phyloP scores from a whole-genome alignment of 2,329 filamentous ascomycete species.

The Fusarium temperatum region DNA sequence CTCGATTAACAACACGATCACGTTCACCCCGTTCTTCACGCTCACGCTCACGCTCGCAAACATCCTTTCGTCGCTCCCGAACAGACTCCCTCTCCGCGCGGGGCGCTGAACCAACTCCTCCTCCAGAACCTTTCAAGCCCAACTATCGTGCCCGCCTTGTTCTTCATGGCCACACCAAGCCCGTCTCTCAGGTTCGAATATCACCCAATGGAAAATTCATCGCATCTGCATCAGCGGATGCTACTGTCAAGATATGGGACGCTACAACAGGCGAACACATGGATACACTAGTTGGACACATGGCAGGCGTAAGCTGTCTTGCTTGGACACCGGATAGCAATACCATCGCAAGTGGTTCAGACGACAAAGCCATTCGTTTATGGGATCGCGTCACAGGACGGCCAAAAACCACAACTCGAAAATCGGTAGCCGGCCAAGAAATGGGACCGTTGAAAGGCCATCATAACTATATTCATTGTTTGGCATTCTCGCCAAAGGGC shows the following conservation, averaged over 20 bases:
- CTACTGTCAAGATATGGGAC: slow-evolving; percentile 91
- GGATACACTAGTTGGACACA: slow-evolving; percentile 90
- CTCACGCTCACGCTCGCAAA: slow-evolving; percentile 43
- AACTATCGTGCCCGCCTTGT: slow-evolving; percentile 76
- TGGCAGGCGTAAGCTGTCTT: slow-evolving; percentile 90
- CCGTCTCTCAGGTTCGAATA: slow-evolving; percentile 86
- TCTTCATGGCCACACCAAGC: slow-evolving; percentile 79
- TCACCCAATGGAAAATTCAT: slow-evolving; percentile 92
- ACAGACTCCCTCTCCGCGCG: slow-evolving; percentile 42
- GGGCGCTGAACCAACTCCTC: slow-evolving; percentile 47
- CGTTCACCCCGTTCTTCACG: slow-evolving; percentile 45
- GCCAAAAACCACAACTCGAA: slow-evolving; percentile 59
- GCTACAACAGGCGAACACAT: slow-evolving; percentile 79
- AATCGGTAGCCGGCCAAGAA: slow-evolving; percentile 50
- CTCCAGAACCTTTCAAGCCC: slow-evolving; percentile 63
- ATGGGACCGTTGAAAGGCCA: slow-evolving; percentile 78
- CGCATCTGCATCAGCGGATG: slow-evolving; percentile 89
- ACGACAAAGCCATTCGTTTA: slow-evolving; percentile 94
- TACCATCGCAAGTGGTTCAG: slow-evolving; percentile 88
- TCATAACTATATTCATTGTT: slow-evolving; percentile 93
- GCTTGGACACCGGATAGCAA: slow-evolving; percentile 94
- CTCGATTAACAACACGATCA: slow-evolving; percentile 44
- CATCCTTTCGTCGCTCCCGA: slow-evolving; percentile 45
- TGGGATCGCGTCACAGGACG: slow-evolving; percentile 79
- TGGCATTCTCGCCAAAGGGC: slow-evolving; percentile 97